A percentile compares a stretch with the other conserved stretches of the same genome.
Evolutionary conservation across 1,284 basidiomycete genomes (phyloP).

Genomic region (Cerrena zonata): DNA sequence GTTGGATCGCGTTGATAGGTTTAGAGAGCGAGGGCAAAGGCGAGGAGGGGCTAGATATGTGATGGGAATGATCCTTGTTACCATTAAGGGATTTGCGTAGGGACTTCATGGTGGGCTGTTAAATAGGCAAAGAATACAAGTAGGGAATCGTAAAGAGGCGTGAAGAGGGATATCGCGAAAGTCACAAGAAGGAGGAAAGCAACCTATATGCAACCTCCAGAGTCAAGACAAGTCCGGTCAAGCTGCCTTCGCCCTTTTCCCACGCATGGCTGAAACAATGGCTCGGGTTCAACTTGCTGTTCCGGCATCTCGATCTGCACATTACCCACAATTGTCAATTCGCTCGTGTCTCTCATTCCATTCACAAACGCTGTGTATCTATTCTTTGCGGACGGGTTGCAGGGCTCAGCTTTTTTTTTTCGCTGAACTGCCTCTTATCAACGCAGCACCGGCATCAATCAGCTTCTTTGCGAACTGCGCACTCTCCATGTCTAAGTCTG

Average conservation of each 20-base stretch:
- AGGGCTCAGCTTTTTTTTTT: too few relatives aligned
- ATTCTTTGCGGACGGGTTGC: too few relatives aligned
- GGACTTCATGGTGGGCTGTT: conserved; percentile 63
- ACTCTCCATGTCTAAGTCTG: too few relatives aligned
- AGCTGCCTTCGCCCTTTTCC: neutral
- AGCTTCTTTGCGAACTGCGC: too few relatives aligned
- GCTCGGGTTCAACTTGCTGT: too few relatives aligned
- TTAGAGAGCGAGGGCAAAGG: conserved; percentile 62
- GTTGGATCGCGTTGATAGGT: conserved; percentile 64
- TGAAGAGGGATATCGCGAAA: conserved; percentile 18
- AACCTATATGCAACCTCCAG: neutral
- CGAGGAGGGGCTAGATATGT: conserved; percentile 59
- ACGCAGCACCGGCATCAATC: too few relatives aligned
- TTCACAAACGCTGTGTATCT: too few relatives aligned
- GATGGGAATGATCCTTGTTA: conserved; percentile 48
- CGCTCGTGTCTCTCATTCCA: too few relatives aligned
- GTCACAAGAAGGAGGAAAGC: neutral
- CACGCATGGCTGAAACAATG: conserved; percentile 5
- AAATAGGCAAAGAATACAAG: conserved; percentile 17
- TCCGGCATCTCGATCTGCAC: too few relatives aligned
- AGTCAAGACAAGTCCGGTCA: neutral
- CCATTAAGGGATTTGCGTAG: conserved; percentile 79
- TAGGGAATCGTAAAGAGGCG: conserved; percentile 29
- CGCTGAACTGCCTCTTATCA: too few relatives aligned
- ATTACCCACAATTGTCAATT: too few relatives aligned